These are phyloP conservation scores for Colletotrichum tabaci DNA, from an alignment of 2,329 filamentous ascomycete species.

Conservation along the genomic window DNA sequence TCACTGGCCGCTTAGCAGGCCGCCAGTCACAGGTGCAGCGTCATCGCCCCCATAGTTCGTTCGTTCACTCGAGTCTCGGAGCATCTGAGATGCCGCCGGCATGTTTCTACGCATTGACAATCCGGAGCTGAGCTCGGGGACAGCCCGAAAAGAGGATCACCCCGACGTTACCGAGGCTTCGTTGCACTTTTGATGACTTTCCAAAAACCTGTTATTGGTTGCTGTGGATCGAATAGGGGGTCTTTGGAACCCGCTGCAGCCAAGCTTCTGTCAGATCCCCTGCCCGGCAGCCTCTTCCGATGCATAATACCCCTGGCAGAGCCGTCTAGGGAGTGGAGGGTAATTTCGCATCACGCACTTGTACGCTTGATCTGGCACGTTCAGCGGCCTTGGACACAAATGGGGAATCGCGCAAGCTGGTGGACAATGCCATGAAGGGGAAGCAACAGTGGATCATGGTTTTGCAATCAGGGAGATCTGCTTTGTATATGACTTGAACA, in stretches of 20 bases:
- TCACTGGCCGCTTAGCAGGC: too few relatives aligned
- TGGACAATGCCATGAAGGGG: slow-evolving; percentile 12
- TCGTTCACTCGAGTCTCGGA: not conserved
- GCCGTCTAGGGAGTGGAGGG: slow-evolving; percentile 6
- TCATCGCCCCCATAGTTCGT: not conserved
- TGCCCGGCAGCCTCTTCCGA: slow-evolving; percentile 27
- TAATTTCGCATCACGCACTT: slow-evolving; percentile 30
- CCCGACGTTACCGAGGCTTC: slow-evolving; percentile 29
- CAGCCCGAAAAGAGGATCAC: slow-evolving; percentile 12
- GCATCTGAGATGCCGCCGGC: slow-evolving; percentile 6
- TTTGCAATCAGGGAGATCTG: not conserved
- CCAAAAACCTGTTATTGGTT: slow-evolving; percentile 7
- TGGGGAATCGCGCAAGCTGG: slow-evolving; percentile 22
- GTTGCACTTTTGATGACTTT: slow-evolving; percentile 28
- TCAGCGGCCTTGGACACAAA: slow-evolving; percentile 22
- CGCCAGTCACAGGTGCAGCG: not conserved
- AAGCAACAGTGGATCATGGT: slow-evolving; percentile 12
- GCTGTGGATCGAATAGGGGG: not conserved
- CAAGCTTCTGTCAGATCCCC: slow-evolving; percentile 19
- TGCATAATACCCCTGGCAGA: not conserved
- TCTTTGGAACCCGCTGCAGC: slow-evolving; percentile 1
- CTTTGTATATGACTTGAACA: slow-evolving; percentile 12
- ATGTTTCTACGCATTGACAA: not conserved
- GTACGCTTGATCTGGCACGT: slow-evolving; percentile 18
- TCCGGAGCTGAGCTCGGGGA: slow-evolving; percentile 2